Base-by-base conservation (phyloP, 2,329 filamentous ascomycete genomes). In the Ustilaginoidea virens region DNA sequence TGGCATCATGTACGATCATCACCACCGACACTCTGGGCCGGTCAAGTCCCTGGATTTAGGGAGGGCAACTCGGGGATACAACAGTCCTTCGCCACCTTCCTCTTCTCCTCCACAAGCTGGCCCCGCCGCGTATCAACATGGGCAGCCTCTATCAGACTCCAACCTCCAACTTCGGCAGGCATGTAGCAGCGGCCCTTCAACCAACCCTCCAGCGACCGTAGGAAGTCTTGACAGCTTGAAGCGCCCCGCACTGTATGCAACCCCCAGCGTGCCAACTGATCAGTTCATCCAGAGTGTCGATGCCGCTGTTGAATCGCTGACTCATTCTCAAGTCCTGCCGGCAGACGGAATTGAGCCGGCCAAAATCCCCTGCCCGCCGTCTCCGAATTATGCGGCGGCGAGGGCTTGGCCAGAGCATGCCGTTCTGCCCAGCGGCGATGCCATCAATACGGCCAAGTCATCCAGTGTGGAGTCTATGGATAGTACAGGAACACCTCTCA, bases 1-100 rank as follows among this genome's bases (percentile, higher is more conserved):
- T 4, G 79, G 78, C 33, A 72, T 46, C 47, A 61, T 61, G 39
- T 72, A 60, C 42, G 36, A 39, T 26, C 66, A 46, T 2, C 67
- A 46, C 2, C 25, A 28, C 38, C 63, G 40, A 34, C 60, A 46
- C 39, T 61, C 49, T 7, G 60, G 61, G 8, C 56, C 64, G 11
- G 55, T 63, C 27, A 51, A 56, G 18, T 65, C 65, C 0, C 46
- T 56, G 5, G 60, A 63, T 19, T 34, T 56, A 4, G 47, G 45
- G 17, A 48, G 44, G 25, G 37, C 42, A 9, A 41, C 41, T 20
- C 43, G 43, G 12, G 39, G 46, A 17, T 39, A 37, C 21, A 39
- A 45, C 4, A 38, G 51, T 4, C 53, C 56, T 7, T 56, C 58
- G 1, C 41, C 52, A 10, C 44, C 60, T 24, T 54, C 57, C 25